These are phyloP conservation scores for Crithidia brevicula DNA, from an alignment of 208 protist genomes.

Conservation along the genomic window DNA sequence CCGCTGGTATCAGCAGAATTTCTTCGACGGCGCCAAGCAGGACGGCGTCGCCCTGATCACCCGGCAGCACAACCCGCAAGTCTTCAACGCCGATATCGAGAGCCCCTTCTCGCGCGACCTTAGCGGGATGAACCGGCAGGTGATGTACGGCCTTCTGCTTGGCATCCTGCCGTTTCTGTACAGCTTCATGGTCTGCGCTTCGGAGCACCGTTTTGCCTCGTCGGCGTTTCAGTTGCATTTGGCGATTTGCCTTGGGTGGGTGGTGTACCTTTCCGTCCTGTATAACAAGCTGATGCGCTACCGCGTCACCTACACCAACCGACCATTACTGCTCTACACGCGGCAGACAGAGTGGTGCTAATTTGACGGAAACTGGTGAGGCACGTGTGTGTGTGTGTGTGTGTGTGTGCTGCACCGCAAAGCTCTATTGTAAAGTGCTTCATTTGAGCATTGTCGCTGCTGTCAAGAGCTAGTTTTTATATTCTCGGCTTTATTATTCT, in stretches of 20 bases:
- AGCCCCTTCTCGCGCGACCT: constrained; percentile 73
- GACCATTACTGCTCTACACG: constrained; percentile 51
- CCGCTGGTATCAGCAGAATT: constrained; percentile 83
- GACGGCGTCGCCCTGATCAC: constrained; percentile 79
- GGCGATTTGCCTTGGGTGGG: constrained; percentile 39
- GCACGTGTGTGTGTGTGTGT: too few relatives aligned
- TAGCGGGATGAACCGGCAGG: constrained; percentile 62
- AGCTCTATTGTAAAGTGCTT: too few relatives aligned
- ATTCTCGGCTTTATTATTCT: too few relatives aligned
- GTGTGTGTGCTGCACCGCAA: too few relatives aligned
- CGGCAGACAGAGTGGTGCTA: constrained; percentile 33
- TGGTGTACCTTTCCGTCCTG: constrained; percentile 45
- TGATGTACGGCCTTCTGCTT: constrained; percentile 52
- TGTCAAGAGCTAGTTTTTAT: too few relatives aligned
- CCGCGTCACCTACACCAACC: constrained; percentile 71
- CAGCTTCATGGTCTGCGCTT: constrained; percentile 39
- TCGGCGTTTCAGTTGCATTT: constrained; percentile 35
- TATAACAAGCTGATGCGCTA: constrained; percentile 53
- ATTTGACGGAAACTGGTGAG: too few relatives aligned
- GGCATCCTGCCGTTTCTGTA: constrained; percentile 39
- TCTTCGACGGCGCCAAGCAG: constrained; percentile 83
- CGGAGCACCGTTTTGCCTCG: constrained; percentile 21
- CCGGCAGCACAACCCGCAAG: constrained; percentile 61
- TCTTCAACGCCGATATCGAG: constrained; percentile 62
- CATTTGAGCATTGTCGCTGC: too few relatives aligned